Conservation (phyloP, 371 early-diverging fungal species). For the Mortierella polycephala region DNA sequence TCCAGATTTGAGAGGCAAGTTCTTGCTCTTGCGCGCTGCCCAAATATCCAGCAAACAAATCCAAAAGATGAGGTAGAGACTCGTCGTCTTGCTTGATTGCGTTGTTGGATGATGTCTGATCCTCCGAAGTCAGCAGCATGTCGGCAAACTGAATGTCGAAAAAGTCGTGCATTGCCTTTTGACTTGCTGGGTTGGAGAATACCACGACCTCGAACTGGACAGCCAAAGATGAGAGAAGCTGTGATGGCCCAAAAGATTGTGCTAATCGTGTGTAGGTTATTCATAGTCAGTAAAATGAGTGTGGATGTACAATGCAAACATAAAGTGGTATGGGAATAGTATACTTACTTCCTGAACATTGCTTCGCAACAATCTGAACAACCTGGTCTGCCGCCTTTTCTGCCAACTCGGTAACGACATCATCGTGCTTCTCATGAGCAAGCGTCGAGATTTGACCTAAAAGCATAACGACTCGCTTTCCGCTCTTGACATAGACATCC, state of each 20-base stretch:
- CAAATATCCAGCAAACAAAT: conserved; percentile 45
- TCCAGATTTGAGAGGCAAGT: conserved; percentile 25
- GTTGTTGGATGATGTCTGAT: conserved; percentile 8
- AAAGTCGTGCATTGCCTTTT: conserved; percentile 47
- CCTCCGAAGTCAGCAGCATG: conserved; percentile 46
- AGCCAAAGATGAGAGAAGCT: conserved; percentile 48
- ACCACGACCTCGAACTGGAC: conserved; percentile 59
- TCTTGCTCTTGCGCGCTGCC: conserved; percentile 37
- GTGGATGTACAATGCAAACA: background rate
- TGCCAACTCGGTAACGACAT: conserved; percentile 11
- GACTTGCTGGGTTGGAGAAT: conserved; percentile 50
- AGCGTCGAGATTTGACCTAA: conserved; percentile 23
- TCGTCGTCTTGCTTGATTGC: conserved; percentile 7
- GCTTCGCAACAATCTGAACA: conserved; percentile 48
- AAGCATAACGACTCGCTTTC: conserved; percentile 36
- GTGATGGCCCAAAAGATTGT: conserved; percentile 45
- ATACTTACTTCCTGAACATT: conserved; percentile 46
- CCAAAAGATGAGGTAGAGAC: conserved; percentile 39
- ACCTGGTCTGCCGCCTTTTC: conserved; percentile 48
- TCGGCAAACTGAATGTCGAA: conserved; percentile 48
- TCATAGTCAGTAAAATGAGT: background rate
- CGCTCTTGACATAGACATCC: conserved; percentile 34
- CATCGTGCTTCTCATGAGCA: conserved; percentile 32
- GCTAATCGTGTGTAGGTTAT: conserved; percentile 16
- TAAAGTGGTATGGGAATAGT: background rate